phyloP scores from a whole-genome alignment of 495 filamentous ascomycete species.

The Hypoxylon crocopeplum region DNA sequence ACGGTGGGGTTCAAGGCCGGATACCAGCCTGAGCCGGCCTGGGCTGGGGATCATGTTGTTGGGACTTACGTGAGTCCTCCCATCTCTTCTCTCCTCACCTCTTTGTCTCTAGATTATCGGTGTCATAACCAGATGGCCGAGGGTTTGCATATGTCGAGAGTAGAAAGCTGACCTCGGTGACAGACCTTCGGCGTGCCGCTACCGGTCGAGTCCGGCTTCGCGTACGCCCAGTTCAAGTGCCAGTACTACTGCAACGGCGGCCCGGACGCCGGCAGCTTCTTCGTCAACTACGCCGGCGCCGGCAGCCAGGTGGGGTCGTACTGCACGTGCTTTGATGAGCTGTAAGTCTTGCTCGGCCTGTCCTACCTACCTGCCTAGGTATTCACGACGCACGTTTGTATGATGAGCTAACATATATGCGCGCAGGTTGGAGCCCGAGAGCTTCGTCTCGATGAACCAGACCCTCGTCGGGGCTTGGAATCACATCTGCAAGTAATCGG shows the following conservation, averaged over 20 bases:
- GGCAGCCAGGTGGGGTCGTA: constrained; percentile 24
- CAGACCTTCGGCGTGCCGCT: constrained; percentile 38
- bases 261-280: constrained; percentile 35
- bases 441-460: constrained; percentile 32
- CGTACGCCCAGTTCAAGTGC: constrained; percentile 78
- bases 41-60: constrained; percentile 30
- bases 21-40: constrained; percentile 33
- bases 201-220: constrained; percentile 58
- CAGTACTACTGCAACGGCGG: constrained; percentile 59
- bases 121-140: too few relatives aligned
- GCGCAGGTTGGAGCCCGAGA: constrained; percentile 28
- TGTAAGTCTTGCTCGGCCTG: constrained; percentile 27
- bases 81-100: not conserved
- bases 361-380: not conserved
- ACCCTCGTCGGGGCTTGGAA: constrained; percentile 40
- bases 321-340: constrained; percentile 37
- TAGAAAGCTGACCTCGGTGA: not conserved
- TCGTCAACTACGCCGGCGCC: constrained; percentile 27
- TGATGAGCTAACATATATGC: constrained; percentile 5
- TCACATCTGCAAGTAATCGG: constrained; percentile 34
- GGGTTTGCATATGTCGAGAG: not conserved
- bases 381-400: not conserved
- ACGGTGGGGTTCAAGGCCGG: constrained; percentile 22
- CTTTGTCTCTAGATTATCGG: not conserved
- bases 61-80: constrained; percentile 32